Base-by-base conservation (phyloP, 108 stramenopile species). In the Discostella pseudostelligera region DNA sequence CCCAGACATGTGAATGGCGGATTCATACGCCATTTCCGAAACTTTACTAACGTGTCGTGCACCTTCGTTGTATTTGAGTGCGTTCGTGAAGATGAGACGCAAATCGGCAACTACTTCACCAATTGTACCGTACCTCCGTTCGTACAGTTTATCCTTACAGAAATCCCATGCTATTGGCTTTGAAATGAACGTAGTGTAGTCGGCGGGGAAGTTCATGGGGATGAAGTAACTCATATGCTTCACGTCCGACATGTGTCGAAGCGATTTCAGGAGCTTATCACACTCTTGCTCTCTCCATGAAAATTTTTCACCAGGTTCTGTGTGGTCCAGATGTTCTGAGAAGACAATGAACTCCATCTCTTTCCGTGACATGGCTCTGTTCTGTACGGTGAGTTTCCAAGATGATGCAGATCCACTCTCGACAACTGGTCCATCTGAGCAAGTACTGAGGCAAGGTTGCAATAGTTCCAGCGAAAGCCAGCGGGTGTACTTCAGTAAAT, bases 131-230 rank as follows among this genome's bases (percentile, higher is more conserved):
- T 93, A 93, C 20, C 82, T 74, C 16, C 88, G 70, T 39, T 88
- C 83, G 56, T 76, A 76, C 4, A 93, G 78, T 24, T 70, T 85
- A 17, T 85, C 67, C n/a, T 87, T 60, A 24, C 84, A 84, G 16
- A 59, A 57, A 24, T 87, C 87, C 88, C 88, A 93, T 46, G 84
- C 86, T 81, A 93, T 93, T 6, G 92, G 92, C 49, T 84, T 88
- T 16, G 84, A 81, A 63, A 93, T 88, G 58, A 74, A 90, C 4
- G 89, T 87, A 14, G 81, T 69, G 65, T 93, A 93, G 62, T 93
- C 87, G 12, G 83, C 51, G 24, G 92, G 92, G 35, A 82, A 90
- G 26, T 74, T 67, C 32, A 80, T 72, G 29, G 80, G 59, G 42
- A 92, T 71, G 53, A 90, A 93, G 44, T 65, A 93, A 1, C 54